phyloP scores from a whole-genome alignment of 2,329 filamentous ascomycete species.

The Triangularia verruculosa region DNA sequence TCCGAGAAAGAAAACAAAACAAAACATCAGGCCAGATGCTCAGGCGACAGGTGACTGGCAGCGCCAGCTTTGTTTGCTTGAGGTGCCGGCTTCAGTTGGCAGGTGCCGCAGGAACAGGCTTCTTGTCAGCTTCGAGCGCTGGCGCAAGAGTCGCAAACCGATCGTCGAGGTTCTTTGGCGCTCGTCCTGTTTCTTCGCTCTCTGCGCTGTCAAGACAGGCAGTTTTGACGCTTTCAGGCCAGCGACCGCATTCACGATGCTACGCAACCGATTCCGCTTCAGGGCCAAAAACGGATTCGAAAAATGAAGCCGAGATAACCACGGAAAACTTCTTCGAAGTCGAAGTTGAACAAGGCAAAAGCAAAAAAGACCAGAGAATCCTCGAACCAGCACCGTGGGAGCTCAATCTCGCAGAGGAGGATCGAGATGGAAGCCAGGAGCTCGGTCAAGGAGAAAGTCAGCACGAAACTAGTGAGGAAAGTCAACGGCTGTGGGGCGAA shows the following conservation, averaged over 20 bases:
- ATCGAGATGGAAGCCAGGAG: neutral
- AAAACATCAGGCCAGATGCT: constrained; percentile 32
- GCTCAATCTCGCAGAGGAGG: neutral
- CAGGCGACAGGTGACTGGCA: constrained; percentile 31
- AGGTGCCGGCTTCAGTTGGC: constrained; percentile 39
- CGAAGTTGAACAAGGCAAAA: neutral
- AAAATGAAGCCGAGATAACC: neutral
- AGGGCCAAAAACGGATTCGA: neutral
- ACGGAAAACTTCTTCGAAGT: constrained; percentile 2
- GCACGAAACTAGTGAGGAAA: neutral
- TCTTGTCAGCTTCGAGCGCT: neutral
- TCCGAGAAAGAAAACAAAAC: neutral
- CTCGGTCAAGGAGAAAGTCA: neutral
- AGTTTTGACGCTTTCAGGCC: neutral
- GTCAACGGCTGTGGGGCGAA: neutral
- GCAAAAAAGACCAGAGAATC: neutral
- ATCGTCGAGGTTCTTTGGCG: neutral
- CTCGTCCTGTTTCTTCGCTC: neutral
- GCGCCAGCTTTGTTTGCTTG: constrained; percentile 39
- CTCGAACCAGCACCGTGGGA: neutral
- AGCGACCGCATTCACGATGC: neutral
- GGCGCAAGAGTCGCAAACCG: constrained; percentile 17
- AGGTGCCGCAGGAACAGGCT: constrained; percentile 15
- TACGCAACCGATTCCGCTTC: neutral
- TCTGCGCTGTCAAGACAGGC: neutral